Evolutionary conservation across 352 stramenopile genomes (phyloP).

Genomic region (Thraustochytrium striatum): DNA sequence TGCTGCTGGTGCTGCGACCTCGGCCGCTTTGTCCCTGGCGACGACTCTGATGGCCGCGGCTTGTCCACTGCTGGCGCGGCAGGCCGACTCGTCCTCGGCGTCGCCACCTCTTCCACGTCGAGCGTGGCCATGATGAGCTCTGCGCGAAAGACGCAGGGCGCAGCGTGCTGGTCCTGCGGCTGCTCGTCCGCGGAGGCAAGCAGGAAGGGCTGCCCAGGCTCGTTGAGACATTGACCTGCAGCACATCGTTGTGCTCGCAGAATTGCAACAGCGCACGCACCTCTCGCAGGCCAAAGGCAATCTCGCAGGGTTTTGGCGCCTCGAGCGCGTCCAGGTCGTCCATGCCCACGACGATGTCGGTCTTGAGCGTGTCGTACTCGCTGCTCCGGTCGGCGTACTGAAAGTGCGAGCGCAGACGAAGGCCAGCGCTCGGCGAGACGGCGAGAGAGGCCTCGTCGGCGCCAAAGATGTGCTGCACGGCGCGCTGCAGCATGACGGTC

Average conservation of each 20-base stretch:
- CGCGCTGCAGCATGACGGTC: neutral
- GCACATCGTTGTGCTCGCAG: slow-evolving; percentile 3
- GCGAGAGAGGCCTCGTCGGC: slow-evolving; percentile 34
- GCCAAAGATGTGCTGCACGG: slow-evolving; percentile 18
- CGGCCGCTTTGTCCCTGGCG: neutral
- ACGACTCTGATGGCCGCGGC: neutral
- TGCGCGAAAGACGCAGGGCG: neutral
- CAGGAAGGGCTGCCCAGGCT: neutral
- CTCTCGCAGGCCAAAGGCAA: slow-evolving; percentile 38
- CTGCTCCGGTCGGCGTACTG: slow-evolving; percentile 30
- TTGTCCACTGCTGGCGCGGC: neutral
- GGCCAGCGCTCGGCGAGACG: neutral
- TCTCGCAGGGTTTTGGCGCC: neutral
- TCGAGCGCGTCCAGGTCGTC: slow-evolving; percentile 4
- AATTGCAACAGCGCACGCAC: slow-evolving; percentile 33
- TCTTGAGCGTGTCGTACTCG: slow-evolving; percentile 8
- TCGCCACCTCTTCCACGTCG: slow-evolving; percentile 18
- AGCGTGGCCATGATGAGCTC: slow-evolving; percentile 38
- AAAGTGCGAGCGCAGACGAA: slow-evolving; percentile 18
- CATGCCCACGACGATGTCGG: neutral
- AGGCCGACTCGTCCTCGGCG: neutral
- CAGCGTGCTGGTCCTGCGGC: neutral
- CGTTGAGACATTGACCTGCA: slow-evolving; percentile 21
- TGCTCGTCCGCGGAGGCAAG: slow-evolving; percentile 13
- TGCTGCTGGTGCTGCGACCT: neutral